Evolutionary conservation across 164 flowering plant species (phyloP), one percentile per base, ranked within the genome.

Genomic region (Piper betle): DNA sequence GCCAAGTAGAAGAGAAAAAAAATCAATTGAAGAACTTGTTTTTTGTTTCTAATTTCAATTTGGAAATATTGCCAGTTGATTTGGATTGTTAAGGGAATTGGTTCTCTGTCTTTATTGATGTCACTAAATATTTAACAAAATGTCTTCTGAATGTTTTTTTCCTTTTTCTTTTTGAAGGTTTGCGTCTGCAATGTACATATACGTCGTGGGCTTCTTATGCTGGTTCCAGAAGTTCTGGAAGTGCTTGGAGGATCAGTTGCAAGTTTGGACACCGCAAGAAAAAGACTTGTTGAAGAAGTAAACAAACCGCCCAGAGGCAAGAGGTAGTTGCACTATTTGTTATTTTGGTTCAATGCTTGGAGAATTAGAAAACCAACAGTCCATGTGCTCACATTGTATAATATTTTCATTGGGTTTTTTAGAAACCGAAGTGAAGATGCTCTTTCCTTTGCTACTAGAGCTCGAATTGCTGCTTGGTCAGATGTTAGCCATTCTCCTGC

Each of bases 261-360:
- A 59, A 83, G 84, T 70, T 67, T 93, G 69, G 95, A 88, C 33
- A 83, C 77, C 48, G 99, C 99, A 60, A 79, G 82, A 6, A 76
- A 76, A 65, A 82, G 89, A 70, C 86, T 91, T 63, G 85, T 87
- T 64, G 48, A 69, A 17, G 97, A 91, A 86, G 77, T 91, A 25
- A 88, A 86, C 73, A 91, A 94, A 78, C 99, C 97, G 59, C 89
- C 99, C 4, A 79, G 96, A 70, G 99, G 88, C 52, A 81, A 70
- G 78, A 83, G 90, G 94, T 84, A 77, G 4, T 58, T 4, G 10
- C 11, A 46, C 11, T 46, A 18, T 38, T n/a, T 39, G 60, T n/a
- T 33, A 12, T 57, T 57, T 33, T 57, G 33, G 37, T 37, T 15
- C 39, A 10, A 25, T 6, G 59, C 39, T 56, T 6, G 11, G 19